These are phyloP conservation scores for Phaeophleospora eucalypticola DNA, from an alignment of 2,329 filamentous ascomycete genomes.

Conservation along the genomic window DNA sequence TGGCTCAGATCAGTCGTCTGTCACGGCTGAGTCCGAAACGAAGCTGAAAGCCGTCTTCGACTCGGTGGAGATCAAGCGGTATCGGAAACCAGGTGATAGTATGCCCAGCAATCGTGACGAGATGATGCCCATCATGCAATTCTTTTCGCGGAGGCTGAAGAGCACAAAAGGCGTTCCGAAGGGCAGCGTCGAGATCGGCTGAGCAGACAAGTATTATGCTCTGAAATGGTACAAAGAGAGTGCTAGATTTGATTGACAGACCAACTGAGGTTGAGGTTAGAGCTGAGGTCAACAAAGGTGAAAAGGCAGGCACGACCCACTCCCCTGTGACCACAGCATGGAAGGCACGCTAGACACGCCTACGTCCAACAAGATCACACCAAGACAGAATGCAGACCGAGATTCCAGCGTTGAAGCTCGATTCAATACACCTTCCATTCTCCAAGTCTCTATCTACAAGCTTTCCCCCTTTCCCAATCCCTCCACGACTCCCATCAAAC, in stretches of 20 bases:
- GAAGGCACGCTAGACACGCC: too few relatives aligned
- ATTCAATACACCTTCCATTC: neutral
- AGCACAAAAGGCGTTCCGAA: constrained; percentile 52
- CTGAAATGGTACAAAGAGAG: neutral
- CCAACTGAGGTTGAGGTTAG: too few relatives aligned
- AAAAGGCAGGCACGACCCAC: too few relatives aligned
- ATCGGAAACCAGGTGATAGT: constrained; percentile 65
- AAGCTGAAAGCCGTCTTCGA: constrained; percentile 52
- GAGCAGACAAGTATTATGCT: neutral
- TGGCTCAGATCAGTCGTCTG: constrained; percentile 46
- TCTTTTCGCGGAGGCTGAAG: constrained; percentile 62
- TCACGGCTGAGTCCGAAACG: constrained; percentile 62
- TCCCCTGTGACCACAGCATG: too few relatives aligned
- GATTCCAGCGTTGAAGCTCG: neutral
- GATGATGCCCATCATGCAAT: constrained; percentile 87
- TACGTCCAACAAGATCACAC: neutral
- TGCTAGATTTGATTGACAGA: too few relatives aligned
- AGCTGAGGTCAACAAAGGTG: too few relatives aligned
- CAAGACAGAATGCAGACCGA: neutral
- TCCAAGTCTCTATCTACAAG: neutral
- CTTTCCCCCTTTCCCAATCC: neutral
- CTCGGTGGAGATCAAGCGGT: constrained; percentile 63
- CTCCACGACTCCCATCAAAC: neutral
- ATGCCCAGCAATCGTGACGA: constrained; percentile 85
- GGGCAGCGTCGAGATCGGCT: constrained; percentile 48